Base-by-base conservation (phyloP, 2,329 filamentous ascomycete species). In the Trichophyton schoenleinii region DNA sequence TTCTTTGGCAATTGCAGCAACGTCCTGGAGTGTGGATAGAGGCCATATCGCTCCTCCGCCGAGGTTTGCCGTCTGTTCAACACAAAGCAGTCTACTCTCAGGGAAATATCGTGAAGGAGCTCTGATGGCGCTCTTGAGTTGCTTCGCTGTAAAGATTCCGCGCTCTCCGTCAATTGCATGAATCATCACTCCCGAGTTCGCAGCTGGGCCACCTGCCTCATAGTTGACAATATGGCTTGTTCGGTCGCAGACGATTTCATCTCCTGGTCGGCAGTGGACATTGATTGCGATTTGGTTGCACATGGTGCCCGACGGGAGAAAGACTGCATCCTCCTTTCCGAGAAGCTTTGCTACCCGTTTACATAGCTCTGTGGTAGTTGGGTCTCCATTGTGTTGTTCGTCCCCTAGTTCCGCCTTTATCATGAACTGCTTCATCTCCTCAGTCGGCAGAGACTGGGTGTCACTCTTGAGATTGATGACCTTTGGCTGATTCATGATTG, bases 1-100 rank as follows among this genome's bases (percentile, higher is more conserved):
- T 70, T 79, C 61, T 68, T 76, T 78, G 1, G 84, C 87, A 75
- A 86, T 94, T 0, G 74, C 75, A 0, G 82, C 78, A 67, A 94
- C 92, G 49, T 79, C 78, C 62, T 75, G 78, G 8, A 84, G 79
- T 70, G 92, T 88, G 2, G 75, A 74, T 0, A 92, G 78, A 0
- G 89, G 89, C 77, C 87, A 85, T 42, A 94, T 77, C 63, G 83
- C 83, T 42, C 89, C 89, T 57, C 82, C 82, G 92, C 79, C 1
- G 89, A 94, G 70, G 92, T 91, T 70, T 94, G 89, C 28, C 94
- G 78, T 63, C 81, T 83, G 65, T 38, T 58, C 67, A 11, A 70
- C 67, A 15, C 65, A 66, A 1, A 69, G 71, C 15, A 70, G 70
- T 3, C 65, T 64, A 42, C 66, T 66, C 52, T 71, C 66, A 28